phyloP scores from a whole-genome alignment of 202 grass and related monocot species.

The Setaria italica region DNA sequence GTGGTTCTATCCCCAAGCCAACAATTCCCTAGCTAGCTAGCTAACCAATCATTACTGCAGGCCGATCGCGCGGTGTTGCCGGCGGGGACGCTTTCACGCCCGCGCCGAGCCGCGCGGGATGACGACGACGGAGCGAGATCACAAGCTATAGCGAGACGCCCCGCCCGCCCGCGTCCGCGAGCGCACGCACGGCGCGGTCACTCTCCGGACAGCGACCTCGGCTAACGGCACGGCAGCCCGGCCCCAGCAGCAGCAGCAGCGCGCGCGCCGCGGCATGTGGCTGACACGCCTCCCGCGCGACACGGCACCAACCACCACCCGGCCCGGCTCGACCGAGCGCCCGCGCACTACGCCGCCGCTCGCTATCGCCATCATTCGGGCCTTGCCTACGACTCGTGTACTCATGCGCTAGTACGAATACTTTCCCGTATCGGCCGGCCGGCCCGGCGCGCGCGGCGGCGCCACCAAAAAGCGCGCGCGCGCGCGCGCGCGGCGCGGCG shows the following conservation, averaged over 20 bases:
- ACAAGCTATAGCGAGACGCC: not conserved
- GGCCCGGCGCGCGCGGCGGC: not conserved
- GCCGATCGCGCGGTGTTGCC: not conserved
- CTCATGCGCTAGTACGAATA: not conserved
- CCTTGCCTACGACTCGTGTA: not conserved
- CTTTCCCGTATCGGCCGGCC: not conserved
- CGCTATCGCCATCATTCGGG: not conserved
- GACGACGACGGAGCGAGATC: not conserved
- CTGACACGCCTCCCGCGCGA: constrained; percentile 52
- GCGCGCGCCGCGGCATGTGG: constrained; percentile 29
- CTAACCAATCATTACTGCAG: not conserved
- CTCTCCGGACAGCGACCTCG: constrained; percentile 39
- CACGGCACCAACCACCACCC: constrained; percentile 52
- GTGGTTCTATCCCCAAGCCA: not conserved
- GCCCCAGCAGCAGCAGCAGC: too few relatives aligned
- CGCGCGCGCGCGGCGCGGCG: constrained; percentile 16
- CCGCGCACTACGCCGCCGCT: not conserved
- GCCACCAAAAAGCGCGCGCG: constrained; percentile 4
- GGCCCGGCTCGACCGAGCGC: not conserved
- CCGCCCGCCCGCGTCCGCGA: not conserved
- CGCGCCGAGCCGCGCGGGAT: not conserved
- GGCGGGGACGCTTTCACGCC: not conserved
- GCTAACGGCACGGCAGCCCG: constrained; percentile 8
- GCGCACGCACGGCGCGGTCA: constrained; percentile 17
- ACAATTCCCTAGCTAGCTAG: not conserved